Conservation (phyloP, 371 early-diverging fungal genomes). For the Syncephalastrum monosporum region DNA sequence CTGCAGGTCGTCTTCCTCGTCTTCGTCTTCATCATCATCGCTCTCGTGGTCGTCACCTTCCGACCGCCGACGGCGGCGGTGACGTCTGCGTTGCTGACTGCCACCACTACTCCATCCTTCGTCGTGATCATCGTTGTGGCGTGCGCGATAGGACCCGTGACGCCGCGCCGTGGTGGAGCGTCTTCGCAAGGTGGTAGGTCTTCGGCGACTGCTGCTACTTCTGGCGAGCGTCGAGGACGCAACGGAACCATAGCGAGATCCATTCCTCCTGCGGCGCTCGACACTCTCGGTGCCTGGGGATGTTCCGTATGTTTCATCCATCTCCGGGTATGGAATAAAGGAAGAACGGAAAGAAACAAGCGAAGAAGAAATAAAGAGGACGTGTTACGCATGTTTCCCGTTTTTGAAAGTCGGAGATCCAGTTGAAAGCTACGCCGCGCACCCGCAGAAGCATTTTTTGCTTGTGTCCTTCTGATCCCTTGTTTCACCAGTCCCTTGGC, state of each 20-base stretch:
- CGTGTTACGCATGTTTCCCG: neutral
- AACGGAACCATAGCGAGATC: no score
- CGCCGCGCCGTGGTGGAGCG: no score
- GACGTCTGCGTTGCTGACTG: neutral
- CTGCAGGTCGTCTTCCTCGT: slow-evolving; percentile 4
- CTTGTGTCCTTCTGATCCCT: no score
- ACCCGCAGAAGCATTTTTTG: no score
- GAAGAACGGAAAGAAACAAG: slow-evolving; percentile 8
- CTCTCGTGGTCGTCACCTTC: slow-evolving; percentile 5
- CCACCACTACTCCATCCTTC: no score
- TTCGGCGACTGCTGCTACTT: slow-evolving; percentile 2
- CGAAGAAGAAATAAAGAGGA: neutral
- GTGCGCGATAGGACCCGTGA: no score
- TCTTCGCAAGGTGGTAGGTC: neutral
- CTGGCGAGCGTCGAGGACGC: no score
- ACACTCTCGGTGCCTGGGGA: no score
- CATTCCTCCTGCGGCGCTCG: no score
- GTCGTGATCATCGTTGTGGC: no score
- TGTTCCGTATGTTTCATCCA: slow-evolving; percentile 2
- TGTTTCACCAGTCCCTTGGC: neutral
- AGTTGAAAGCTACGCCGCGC: no score
- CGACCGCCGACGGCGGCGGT: neutral
- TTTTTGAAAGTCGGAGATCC: no score
- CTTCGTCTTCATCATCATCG: slow-evolving; percentile 1
- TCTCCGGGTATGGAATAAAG: neutral